Evolutionary conservation across 2,329 filamentous ascomycete genomes (phyloP).

Genomic region (Ophiostoma sp.): DNA sequence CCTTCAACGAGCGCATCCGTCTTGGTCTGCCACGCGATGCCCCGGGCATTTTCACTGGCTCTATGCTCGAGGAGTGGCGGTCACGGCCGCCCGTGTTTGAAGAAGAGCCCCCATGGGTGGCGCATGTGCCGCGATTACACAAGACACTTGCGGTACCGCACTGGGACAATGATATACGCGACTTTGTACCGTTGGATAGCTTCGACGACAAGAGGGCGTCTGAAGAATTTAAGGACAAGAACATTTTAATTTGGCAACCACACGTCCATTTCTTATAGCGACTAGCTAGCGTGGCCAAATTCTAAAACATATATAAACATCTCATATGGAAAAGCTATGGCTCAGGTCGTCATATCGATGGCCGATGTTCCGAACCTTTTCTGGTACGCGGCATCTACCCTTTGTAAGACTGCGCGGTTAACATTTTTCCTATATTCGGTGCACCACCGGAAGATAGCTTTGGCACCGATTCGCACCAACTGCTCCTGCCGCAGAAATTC

Average conservation of each 20-base stretch:
- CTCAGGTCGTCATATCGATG: too few species aligned
- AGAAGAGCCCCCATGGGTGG: neutral
- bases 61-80: constrained; percentile 11
- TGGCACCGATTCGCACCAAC: too few species aligned
- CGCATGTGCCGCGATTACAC: neutral
- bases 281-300: neutral
- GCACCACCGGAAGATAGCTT: too few species aligned
- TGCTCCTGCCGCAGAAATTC: too few species aligned
- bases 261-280: constrained; percentile 13
- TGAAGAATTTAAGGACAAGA: constrained; percentile 9
- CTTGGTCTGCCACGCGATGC: constrained; percentile 18
- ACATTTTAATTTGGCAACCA: constrained; percentile 17
- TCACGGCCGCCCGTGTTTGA: neutral
- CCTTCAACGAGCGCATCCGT: constrained; percentile 17
- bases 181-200: neutral
- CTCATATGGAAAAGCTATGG: too few species aligned
- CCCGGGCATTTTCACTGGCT: constrained; percentile 16
- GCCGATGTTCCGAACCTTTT: too few species aligned
- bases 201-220: constrained; percentile 8
- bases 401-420: too few species aligned
- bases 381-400: too few species aligned
- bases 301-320: too few species aligned
- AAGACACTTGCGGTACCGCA: neutral
- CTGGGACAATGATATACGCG: neutral
- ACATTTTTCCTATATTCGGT: too few species aligned